Base-by-base conservation (phyloP, 768 basidiomycete genomes). In the Suillus fuscotomentosus region DNA sequence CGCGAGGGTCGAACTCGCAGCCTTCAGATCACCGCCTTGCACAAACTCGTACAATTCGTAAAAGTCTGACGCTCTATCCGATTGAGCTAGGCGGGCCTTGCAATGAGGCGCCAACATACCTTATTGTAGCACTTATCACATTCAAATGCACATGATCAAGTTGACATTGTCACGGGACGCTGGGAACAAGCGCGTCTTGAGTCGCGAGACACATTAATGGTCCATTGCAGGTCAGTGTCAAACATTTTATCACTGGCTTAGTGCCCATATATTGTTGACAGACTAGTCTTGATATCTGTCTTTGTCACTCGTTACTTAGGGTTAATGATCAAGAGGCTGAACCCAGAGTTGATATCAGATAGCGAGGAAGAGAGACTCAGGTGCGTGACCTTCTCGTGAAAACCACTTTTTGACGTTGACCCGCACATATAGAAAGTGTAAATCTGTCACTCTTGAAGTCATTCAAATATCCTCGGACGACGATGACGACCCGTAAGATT, bases 1-100 rank as follows among this genome's bases (percentile, higher is more conserved):
- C 83, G 82, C 83, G 83, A 83, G 83, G 82, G 83, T 83, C 82
- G 82, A 83, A 84, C 83, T 83, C 83, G 83, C 83, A 83, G 81
- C 82, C 83, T 84, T 65, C 43, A 65, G 66, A 69, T 70, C 75
- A 79, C 82, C 81, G 79, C 82, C 69, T 72, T 74, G 72, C 60
- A 71, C 69, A 59, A 62, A 70, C 65, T 68, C 41, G 73, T 70
- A 72, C 73, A 71, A 69, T 54, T 65, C 62, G 69, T 84, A 84
- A 84, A 81, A 84, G 84, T 82, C 80, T 82, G 81, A 82, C 81
- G 80, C 79, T 81, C 78, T 81, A 80, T 78, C 81, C 79, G 76
- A 79, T 79, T 79, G 81, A 82, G 81, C 81, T 82, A 81, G 79
- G 79, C 81, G 78, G 81, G 81, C 81, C 60, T 36, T 8, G 9